phyloP scores from a whole-genome alignment of 345 rosid genomes.

The Crucihimalaya himalaica region DNA sequence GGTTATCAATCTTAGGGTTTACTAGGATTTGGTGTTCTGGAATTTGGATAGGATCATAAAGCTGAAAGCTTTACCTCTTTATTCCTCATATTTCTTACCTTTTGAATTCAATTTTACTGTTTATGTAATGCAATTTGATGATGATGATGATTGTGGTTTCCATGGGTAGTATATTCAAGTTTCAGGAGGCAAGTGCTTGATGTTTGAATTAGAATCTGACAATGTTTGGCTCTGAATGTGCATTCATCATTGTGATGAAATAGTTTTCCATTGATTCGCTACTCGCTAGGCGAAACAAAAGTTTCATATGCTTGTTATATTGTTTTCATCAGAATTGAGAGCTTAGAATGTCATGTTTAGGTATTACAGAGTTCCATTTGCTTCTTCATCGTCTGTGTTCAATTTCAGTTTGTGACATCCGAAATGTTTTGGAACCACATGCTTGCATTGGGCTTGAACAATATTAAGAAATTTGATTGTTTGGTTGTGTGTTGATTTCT shows the following conservation, averaged over 20 bases:
- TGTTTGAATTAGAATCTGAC: slow-evolving; percentile 7
- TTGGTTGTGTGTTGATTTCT: slow-evolving; percentile 3
- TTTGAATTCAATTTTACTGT: neutral
- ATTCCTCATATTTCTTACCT: neutral
- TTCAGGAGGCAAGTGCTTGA: slow-evolving; percentile 11
- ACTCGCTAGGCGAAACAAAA: neutral
- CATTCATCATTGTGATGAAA: neutral
- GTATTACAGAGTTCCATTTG: slow-evolving; percentile 11
- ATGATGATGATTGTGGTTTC: slow-evolving; percentile 16
- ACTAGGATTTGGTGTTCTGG: slow-evolving; percentile 2
- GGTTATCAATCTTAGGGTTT: slow-evolving; percentile 25
- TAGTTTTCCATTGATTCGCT: neutral
- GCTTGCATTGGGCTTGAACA: neutral
- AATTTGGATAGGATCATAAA: slow-evolving; percentile 9
- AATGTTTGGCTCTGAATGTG: neutral
- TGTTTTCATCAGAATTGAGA: neutral
- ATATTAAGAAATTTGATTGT: neutral
- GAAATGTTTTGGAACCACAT: neutral
- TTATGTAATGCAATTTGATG: slow-evolving; percentile 3
- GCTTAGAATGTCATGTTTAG: slow-evolving; percentile 9
- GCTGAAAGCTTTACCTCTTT: slow-evolving; percentile 12
- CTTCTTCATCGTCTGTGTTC: neutral
- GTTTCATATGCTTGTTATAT: neutral
- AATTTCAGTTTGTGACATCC: neutral
- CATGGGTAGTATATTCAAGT: neutral